Base-by-base conservation (phyloP, 345 rosid species). In the Trapa incisa region DNA sequence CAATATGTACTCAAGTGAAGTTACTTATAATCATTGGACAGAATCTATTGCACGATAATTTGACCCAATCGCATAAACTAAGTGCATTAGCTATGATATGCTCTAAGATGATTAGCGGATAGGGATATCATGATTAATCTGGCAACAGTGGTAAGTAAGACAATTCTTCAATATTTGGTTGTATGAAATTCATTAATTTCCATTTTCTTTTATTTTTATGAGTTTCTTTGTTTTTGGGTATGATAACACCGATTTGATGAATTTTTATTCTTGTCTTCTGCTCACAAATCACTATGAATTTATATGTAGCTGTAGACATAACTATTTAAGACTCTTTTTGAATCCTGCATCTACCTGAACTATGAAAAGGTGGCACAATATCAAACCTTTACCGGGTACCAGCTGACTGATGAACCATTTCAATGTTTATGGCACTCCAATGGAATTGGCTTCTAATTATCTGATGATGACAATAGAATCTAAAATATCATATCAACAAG, bases 391-490 rank as follows among this genome's bases (percentile, higher is more conserved):
- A 60, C 96, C 99, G 0, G 99, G 99, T 80, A 95, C 93, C 4
- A 76, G 74, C 64, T 76, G 99, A 35, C 79, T 91, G 14, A 84
- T 91, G 73, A 82, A 79, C 61, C 99, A 94, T 86, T 75, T 94
- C 65, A 84, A 78, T 32, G 43, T 50, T 70, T 85, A 88, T 72
- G 88, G 84, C 17, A 84, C 89, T 37, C 89, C 91, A 35, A 73
- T 86, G 83, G 97, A 91, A 6, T 72, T 94, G 78, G 95, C 97
- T 69, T 94, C 96, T 32, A 91, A 94, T 74, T 94, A 96, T 58
- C 83, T 86, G 37, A 83, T 77, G 72, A 83, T 72, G 14, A 80
- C 65, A 75, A 72, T 94, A 66, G 92, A 91, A 76, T 71, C 89
- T 53, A 94, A 90, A 80, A 83, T 91, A 57, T 82, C 83, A 63